Evolutionary conservation across 176 grass and related monocot species (phyloP).

Genomic region (Paspalum vaginatum): DNA sequence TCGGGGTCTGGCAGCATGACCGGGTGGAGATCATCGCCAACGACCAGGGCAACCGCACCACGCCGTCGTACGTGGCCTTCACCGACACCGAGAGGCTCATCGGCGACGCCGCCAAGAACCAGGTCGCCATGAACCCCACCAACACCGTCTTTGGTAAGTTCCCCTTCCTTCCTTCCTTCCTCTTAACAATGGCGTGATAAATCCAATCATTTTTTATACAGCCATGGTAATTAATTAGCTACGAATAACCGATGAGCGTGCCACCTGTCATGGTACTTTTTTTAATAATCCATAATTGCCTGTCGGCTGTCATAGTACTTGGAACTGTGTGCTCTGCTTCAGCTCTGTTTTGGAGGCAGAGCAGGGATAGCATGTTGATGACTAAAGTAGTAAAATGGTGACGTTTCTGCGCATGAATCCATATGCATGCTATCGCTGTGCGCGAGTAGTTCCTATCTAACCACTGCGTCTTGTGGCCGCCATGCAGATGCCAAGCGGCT

Average conservation of each 20-base stretch:
- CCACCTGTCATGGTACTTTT: too few species aligned
- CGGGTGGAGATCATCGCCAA: slow-evolving; percentile 93
- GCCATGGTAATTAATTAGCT: too few species aligned
- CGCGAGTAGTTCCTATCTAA: neutral
- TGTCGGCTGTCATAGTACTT: neutral
- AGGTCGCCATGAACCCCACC: slow-evolving; percentile 92
- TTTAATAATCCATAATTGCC: neutral
- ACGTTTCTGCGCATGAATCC: too few species aligned
- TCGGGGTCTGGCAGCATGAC: slow-evolving; percentile 84
- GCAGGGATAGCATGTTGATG: neutral
- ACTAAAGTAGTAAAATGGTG: too few species aligned
- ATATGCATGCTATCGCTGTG: too few species aligned
- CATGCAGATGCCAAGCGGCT: slow-evolving; percentile 77
- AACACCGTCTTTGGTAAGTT: slow-evolving; percentile 73
- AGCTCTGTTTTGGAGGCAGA: neutral
- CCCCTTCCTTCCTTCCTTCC: neutral
- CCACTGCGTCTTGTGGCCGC: neutral
- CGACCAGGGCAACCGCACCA: slow-evolving; percentile 94
- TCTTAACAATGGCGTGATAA: too few species aligned
- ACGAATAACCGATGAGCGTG: too few species aligned
- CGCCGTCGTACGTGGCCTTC: slow-evolving; percentile 80
- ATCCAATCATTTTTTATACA: too few species aligned
- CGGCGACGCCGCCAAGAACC: slow-evolving; percentile 91
- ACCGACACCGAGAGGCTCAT: slow-evolving; percentile 79
- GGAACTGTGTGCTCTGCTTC: neutral